Evolutionary conservation across 2,329 filamentous ascomycete species (phyloP), one percentile per base, ranked within the genome.

Genomic region (Paecilomyces fulvus): DNA sequence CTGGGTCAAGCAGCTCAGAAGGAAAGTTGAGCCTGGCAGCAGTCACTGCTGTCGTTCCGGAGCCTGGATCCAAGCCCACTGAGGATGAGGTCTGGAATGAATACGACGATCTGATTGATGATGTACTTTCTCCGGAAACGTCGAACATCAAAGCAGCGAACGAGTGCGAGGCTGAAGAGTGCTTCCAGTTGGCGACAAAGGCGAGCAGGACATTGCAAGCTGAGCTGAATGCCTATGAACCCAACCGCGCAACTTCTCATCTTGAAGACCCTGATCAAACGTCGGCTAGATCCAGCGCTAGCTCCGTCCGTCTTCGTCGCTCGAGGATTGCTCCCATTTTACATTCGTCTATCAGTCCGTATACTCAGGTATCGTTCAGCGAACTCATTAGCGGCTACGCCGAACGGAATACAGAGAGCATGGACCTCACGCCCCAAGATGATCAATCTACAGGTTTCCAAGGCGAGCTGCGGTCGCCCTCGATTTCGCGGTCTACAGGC

Each of bases 31-130:
- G 81, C 55, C 84, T 81, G 60, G 79, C 80, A 11, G 81, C 81
- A 5, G 83, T 85, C 3, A 88, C 85, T 14, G 86, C 88, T 6
- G 74, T 90, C 2, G 77, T 88, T 21, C 87, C 88, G 0, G 75
- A 77, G 2, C 78, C 83, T 1, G 78, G 77, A 49, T 83, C 84
- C 3, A 85, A 83, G 0, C 79, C 86, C 3, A 83, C 77, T 0
- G 89, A 95, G 61, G 92, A 96, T 64, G 92, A 96, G 67, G 82
- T 96, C 1, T 97, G 92, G 92, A 86, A 92, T 53, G 92, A 95
- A 72, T 96, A 95, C 67, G 86, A 97, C 62, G 92, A 96, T 64
- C 76, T 96, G 11, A 82, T 96, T 55, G 88, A 89, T 54, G 86
- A 89, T 56, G 25, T 28, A 3, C 80, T 83, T 52, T 81, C 79